Base-by-base conservation (phyloP, 768 basidiomycete genomes). In the Phylloporus sp. region DNA sequence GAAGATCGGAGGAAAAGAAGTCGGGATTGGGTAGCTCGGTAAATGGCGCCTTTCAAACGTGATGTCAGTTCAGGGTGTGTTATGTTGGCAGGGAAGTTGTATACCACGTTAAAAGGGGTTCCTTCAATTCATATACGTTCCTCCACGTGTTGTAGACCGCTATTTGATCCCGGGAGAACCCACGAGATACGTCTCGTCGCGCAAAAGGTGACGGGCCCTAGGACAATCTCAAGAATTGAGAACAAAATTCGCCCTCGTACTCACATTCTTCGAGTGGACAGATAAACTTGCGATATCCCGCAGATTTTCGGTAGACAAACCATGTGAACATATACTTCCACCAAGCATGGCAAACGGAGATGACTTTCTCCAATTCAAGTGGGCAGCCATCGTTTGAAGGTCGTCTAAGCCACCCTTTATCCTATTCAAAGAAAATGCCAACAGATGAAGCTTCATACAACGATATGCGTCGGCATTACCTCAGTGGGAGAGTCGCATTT, bases 151-250 rank as follows among this genome's bases (percentile, higher is more conserved):
- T 61, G 53, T 76, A 80, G 3, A 59, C 54, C 14, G 50, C 50
- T 17, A 70, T 54, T 15, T 67, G 64, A 6, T 60, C 46, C 21
- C 64, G 52, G 8, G 76, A 68, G 54, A 86, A 73, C 3, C 85
- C 86, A 52, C 86, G 73, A 4, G 78, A 76, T 37, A 86, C 77
- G 44, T 81, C 76, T 28, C 74, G 55, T 29, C 76, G 70, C 33
- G 75, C 62, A 55, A 71, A 79, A 14, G 50, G 59, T 7, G 52
- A 42, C 26, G 46, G 54, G 29, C 22, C 48, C 64, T 65, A 35
- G 10, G 20, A 28, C 27, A 28, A n/a, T 31, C 14, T 46, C 48
- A 13, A 14, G 17, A 20, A 13, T 39, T 6, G 17, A 46, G 18
- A 51, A 36, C 20, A n/a, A 21, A 31, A 23, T 18, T 11, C 26